phyloP scores from a whole-genome alignment of 2,329 filamentous ascomycete genomes.

The Madurella mycetomatis region DNA sequence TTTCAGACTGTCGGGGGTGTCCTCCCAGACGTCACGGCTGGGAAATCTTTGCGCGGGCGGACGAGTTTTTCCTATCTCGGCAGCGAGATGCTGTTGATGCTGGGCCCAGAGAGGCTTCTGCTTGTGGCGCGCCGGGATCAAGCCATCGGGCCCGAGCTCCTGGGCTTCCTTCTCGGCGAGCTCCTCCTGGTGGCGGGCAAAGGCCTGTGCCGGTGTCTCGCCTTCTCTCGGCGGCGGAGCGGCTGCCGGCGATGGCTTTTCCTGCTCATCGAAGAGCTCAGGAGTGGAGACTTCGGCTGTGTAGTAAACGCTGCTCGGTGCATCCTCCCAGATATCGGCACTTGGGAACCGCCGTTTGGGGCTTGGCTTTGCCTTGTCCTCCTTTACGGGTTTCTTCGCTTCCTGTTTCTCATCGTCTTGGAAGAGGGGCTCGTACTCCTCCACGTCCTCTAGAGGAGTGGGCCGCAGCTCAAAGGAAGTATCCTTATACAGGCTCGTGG shows the following conservation, averaged over 20 bases:
- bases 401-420: constrained; percentile 63
- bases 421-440: constrained; percentile 94
- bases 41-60: constrained; percentile 67
- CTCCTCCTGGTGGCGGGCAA: constrained; percentile 62
- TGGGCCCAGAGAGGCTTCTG: constrained; percentile 43
- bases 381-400: constrained; percentile 34
- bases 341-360: constrained; percentile 76
- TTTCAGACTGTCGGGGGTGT: constrained; percentile 77
- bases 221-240: constrained; percentile 35
- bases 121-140: constrained; percentile 49
- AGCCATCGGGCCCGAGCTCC: constrained; percentile 41
- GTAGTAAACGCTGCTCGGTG: constrained; percentile 76
- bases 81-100: constrained; percentile 46
- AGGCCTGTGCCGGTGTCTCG: constrained; percentile 58
- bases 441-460: constrained; percentile 78
- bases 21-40: constrained; percentile 92
- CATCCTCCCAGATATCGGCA: constrained; percentile 96
- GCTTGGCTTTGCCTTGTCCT: constrained; percentile 42
- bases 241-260: constrained; percentile 17
- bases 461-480: constrained; percentile 52
- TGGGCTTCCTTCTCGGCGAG: constrained; percentile 54
- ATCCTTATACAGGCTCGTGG: constrained; percentile 58
- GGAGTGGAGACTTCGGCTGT: constrained; percentile 82
- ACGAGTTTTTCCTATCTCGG: constrained; percentile 35
- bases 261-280: constrained; percentile 43